Evolutionary conservation across 371 early-diverging fungal genomes (phyloP).

Genomic region (Lichtheimia ramosa): DNA sequence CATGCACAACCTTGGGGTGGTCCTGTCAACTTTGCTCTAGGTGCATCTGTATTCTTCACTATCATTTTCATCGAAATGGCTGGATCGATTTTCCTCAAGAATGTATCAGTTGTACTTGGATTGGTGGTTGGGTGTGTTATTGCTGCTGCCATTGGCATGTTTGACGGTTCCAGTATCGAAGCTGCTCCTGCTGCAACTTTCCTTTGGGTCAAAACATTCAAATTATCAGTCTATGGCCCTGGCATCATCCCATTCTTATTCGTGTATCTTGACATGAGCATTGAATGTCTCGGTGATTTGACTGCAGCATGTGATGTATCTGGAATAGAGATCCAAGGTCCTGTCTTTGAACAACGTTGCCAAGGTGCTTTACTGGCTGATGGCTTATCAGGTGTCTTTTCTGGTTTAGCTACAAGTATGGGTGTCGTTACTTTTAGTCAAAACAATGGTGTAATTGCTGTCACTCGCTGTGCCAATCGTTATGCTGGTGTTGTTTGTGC

Average conservation of each 20-base stretch:
- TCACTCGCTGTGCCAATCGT: constrained; percentile 60
- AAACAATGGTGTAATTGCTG: constrained; percentile 64
- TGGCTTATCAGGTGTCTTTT: constrained; percentile 51
- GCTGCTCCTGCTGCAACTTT: constrained; percentile 58
- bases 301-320: constrained; percentile 65
- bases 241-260: constrained; percentile 59
- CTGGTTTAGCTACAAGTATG: constrained; percentile 51
- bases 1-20: constrained; percentile 55
- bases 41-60: constrained; percentile 54
- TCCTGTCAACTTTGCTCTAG: constrained; percentile 51
- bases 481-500: constrained; percentile 60
- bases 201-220: constrained; percentile 59
- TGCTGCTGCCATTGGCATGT: constrained; percentile 57
- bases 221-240: constrained; percentile 51
- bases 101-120: constrained; percentile 58
- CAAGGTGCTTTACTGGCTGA: constrained; percentile 65
- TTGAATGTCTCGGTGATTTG: constrained; percentile 59
- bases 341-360: constrained; percentile 55
- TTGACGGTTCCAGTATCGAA: constrained; percentile 36
- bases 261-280: constrained; percentile 50
- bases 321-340: constrained; percentile 52
- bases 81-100: constrained; percentile 60
- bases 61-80: constrained; percentile 58
- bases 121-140: constrained; percentile 57
- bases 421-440: constrained; percentile 63